Evolutionary conservation across 2,329 filamentous ascomycete species (phyloP).

Genomic region (Periconia macrospinosa): DNA sequence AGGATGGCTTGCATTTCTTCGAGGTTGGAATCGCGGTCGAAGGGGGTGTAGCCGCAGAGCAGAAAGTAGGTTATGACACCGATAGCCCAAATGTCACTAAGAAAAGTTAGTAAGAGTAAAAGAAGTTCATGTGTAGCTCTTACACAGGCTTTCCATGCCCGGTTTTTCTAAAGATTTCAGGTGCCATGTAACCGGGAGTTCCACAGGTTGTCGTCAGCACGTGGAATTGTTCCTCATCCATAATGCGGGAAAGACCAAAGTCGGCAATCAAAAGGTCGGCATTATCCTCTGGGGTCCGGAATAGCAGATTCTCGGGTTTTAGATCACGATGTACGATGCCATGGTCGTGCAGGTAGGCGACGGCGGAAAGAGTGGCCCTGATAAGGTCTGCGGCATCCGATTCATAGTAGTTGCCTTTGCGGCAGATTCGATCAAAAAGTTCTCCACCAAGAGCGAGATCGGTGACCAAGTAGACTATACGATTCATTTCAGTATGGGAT

Average conservation of each 20-base stretch:
- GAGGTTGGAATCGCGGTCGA: slow-evolving; percentile 94
- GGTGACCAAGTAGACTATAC: slow-evolving; percentile 85
- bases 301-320: slow-evolving; percentile 96
- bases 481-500: slow-evolving; percentile 8
- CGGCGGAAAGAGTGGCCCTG: slow-evolving; percentile 91
- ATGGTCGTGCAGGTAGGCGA: slow-evolving; percentile 97
- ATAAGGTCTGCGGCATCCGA: slow-evolving; percentile 95
- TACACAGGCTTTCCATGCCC: slow-evolving; percentile 96
- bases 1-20: slow-evolving; percentile 99
- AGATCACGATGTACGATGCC: slow-evolving; percentile 97
- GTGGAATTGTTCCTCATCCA: slow-evolving; percentile 99
- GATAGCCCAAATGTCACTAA: slow-evolving; percentile 90
- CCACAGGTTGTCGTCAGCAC: slow-evolving; percentile 97
- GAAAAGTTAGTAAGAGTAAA: slow-evolving; percentile 12
- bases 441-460: slow-evolving; percentile 95
- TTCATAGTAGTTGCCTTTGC: slow-evolving; percentile 98
- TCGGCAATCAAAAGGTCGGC: slow-evolving; percentile 96
- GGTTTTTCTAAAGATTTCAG: slow-evolving; percentile 98
- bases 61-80: slow-evolving; percentile 99
- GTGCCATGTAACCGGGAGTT: slow-evolving; percentile 98
- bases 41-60: slow-evolving; percentile 95
- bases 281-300: slow-evolving; percentile 96
- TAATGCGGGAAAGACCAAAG: slow-evolving; percentile 92
- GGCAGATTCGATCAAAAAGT: slow-evolving; percentile 96
- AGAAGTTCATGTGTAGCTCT: slow-evolving; percentile 12